Evolutionary conservation across 306 rosid species (phyloP).

Genomic region (Lithocarpus polystachyus): DNA sequence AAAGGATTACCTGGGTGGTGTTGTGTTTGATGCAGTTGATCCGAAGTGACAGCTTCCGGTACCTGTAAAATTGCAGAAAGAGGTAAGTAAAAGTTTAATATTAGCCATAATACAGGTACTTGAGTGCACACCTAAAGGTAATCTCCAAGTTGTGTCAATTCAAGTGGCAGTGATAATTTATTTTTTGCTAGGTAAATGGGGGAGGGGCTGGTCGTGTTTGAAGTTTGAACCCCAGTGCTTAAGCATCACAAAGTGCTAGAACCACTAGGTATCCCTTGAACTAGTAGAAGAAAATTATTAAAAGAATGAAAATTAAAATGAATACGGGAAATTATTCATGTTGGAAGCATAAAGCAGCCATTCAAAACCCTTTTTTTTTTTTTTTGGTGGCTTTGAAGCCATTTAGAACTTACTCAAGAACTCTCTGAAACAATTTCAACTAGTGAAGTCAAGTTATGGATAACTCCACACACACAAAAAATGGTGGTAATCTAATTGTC

Average conservation of each 20-base stretch:
- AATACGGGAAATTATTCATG: neutral
- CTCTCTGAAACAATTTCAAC: neutral
- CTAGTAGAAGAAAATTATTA: neutral
- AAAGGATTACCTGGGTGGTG: constrained; percentile 53
- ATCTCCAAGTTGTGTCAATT: neutral
- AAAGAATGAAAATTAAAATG: neutral
- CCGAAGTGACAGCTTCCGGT: constrained; percentile 55
- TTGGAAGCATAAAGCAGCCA: neutral
- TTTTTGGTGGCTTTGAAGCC: neutral
- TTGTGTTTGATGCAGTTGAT: constrained; percentile 35
- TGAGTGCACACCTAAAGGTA: too few relatives aligned
- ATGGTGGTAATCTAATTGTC: neutral
- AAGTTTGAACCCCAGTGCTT: too few relatives aligned
- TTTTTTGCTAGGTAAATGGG: too few relatives aligned
- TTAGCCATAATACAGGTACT: neutral
- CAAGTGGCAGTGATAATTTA: neutral
- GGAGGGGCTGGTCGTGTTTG: too few relatives aligned
- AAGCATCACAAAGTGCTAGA: too few relatives aligned
- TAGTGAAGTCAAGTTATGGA: neutral
- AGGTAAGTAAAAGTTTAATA: constrained; percentile 18
- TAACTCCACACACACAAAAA: neutral
- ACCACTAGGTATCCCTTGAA: too few relatives aligned
- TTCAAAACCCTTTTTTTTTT: too few relatives aligned
- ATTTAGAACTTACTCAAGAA: neutral
- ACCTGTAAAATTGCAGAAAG: constrained; percentile 44